These are phyloP conservation scores for Penstemon barbatus DNA, from an alignment of 257 asterid genomes.

Conservation along the genomic window DNA sequence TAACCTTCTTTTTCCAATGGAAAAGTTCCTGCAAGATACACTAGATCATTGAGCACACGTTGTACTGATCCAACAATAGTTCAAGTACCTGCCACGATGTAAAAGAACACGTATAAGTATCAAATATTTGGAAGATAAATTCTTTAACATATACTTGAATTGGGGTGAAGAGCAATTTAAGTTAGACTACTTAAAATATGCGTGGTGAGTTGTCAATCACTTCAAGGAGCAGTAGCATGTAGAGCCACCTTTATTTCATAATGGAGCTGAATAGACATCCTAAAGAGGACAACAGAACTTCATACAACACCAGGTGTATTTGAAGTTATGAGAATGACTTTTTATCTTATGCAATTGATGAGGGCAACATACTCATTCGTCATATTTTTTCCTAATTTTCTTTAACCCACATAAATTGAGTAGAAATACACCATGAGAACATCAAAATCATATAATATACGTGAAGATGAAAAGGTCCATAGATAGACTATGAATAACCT, in stretches of 20 bases:
- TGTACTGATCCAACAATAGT: conserved; percentile 32
- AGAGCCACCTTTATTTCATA: background rate
- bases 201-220: conserved; percentile 29
- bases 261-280: conserved; percentile 14
- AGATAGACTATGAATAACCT: background rate
- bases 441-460: background rate
- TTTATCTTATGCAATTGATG: conserved; percentile 10
- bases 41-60: conserved; percentile 35
- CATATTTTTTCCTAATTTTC: conserved; percentile 10
- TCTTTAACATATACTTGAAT: background rate
- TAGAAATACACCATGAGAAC: background rate
- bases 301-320: conserved; percentile 7
- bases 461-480: background rate
- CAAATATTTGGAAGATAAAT: background rate
- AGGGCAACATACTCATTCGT: background rate
- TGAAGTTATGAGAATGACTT: background rate
- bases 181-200: conserved; percentile 14
- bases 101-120: conserved; percentile 13
- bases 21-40: conserved; percentile 31
- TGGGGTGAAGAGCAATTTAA: background rate
- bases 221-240: conserved; percentile 18
- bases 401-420: background rate
- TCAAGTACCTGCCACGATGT: conserved; percentile 58
- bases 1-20: conserved; percentile 11
- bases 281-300: conserved; percentile 18